These are phyloP conservation scores for Geranomyces variabilis DNA, from an alignment of 192 early-diverging fungal species.

Conservation along the genomic window DNA sequence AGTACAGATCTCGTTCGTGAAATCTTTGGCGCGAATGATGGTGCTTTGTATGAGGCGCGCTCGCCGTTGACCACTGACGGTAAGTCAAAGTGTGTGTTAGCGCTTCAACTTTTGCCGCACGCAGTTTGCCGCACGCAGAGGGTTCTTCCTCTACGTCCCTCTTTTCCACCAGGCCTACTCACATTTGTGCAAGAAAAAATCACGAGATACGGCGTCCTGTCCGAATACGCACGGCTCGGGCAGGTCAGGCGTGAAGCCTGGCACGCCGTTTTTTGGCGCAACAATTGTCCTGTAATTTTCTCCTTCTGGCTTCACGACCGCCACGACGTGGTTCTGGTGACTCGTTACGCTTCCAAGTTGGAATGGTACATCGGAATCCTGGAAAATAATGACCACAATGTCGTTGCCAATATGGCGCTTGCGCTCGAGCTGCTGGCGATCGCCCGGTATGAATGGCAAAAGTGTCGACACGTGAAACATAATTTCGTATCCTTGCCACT, in stretches of 20 bases:
- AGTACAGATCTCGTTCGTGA: constrained; percentile 63
- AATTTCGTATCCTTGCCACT: constrained; percentile 74
- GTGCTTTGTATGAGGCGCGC: constrained; percentile 66
- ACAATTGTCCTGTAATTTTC: constrained; percentile 53
- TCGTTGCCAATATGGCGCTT: constrained; percentile 78
- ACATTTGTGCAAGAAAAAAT: constrained; percentile 69
- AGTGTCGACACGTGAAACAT: constrained; percentile 80
- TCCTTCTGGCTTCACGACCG: constrained; percentile 53
- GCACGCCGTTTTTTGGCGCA: constrained; percentile 62
- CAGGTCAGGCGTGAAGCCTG: constrained; percentile 61
- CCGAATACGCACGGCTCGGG: constrained; percentile 60
- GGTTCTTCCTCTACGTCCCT: not conserved
- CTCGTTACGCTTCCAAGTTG: constrained; percentile 53
- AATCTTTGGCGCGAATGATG: constrained; percentile 68
- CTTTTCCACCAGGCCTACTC: constrained; percentile 7
- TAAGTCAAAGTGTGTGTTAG: not conserved
- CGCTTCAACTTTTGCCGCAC: not conserved
- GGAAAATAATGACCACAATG: constrained; percentile 65
- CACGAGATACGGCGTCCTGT: constrained; percentile 61
- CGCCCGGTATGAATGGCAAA: constrained; percentile 67
- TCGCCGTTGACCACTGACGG: constrained; percentile 68
- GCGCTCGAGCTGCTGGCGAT: constrained; percentile 72
- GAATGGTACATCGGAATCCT: constrained; percentile 50
- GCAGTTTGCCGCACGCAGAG: not conserved
- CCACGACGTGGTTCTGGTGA: constrained; percentile 63